A percentile compares a stretch with the other conserved stretches of the same genome.
phyloP scores from a whole-genome alignment of 2,329 filamentous ascomycete genomes.

The Davidsoniella eucalypti region DNA sequence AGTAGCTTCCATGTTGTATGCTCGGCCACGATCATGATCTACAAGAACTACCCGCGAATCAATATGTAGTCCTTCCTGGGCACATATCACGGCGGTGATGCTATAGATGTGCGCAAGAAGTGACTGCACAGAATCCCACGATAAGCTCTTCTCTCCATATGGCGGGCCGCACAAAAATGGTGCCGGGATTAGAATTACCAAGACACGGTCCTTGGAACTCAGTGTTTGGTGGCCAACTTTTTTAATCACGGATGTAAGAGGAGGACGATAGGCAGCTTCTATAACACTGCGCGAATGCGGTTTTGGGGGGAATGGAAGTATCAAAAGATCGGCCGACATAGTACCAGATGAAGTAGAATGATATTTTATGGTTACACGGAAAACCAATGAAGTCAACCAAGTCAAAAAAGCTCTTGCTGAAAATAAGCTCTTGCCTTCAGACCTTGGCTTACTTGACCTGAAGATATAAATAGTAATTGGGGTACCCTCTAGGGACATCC shows the following conservation, averaged over 20 bases:
- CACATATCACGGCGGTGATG: constrained; percentile 56
- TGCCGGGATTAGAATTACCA: constrained; percentile 43
- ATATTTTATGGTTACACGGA: not conserved
- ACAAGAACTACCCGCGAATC: constrained; percentile 57
- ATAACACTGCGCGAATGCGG: constrained; percentile 35
- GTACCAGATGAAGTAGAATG: not conserved
- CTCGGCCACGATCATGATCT: constrained; percentile 33
- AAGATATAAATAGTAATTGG: too few species aligned
- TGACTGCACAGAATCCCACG: constrained; percentile 55
- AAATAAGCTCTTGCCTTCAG: too few species aligned
- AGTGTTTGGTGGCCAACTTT: constrained; percentile 15
- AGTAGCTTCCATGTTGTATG: constrained; percentile 20
- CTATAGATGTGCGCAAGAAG: constrained; percentile 64
- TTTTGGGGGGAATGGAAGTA: constrained; percentile 46
- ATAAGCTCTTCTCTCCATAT: constrained; percentile 31
- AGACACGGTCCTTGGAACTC: constrained; percentile 14
- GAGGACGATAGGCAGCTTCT: constrained; percentile 41
- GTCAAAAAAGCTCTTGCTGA: too few species aligned
- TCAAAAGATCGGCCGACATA: constrained; percentile 27
- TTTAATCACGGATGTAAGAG: constrained; percentile 38
- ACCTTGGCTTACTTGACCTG: too few species aligned
- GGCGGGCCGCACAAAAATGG: constrained; percentile 39
- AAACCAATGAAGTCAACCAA: not conserved
- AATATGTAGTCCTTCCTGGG: constrained; percentile 41
- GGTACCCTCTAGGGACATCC: too few species aligned